Evolutionary conservation across 306 rosid genomes (phyloP).

Genomic region (Senna siamea): DNA sequence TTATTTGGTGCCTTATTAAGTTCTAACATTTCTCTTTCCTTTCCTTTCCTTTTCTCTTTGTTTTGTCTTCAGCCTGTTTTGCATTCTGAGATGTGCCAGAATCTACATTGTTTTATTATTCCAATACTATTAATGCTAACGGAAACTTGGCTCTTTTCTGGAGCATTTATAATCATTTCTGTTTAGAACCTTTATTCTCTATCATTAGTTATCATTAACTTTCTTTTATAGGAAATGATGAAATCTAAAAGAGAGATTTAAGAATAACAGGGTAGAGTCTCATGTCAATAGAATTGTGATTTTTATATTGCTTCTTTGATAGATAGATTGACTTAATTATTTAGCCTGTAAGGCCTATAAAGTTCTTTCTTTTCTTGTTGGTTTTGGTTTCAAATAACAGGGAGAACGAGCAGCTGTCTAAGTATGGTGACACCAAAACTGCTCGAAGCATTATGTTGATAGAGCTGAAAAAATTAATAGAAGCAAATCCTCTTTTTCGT

Average conservation of each 20-base stretch:
- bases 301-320: neutral
- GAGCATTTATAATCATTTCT: neutral
- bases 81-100: neutral
- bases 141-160: neutral
- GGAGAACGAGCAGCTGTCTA: constrained; percentile 85
- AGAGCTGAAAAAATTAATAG: constrained; percentile 81
- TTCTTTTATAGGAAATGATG: neutral
- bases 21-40: neutral
- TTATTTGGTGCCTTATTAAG: neutral
- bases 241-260: neutral
- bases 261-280: neutral
- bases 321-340: constrained; percentile 6
- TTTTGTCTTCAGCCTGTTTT: neutral
- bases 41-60: neutral
- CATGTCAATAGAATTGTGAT: neutral
- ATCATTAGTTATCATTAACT: neutral
- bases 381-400: constrained; percentile 45
- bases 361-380: constrained; percentile 4
- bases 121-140: neutral
- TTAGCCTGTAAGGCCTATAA: constrained; percentile 20
- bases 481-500: constrained; percentile 84
- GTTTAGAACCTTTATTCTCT: neutral
- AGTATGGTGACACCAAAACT: constrained; percentile 84
- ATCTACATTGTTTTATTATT: neutral
- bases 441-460: constrained; percentile 87